Base-by-base conservation (phyloP, 306 rosid genomes). In the Casuarina cunninghamiana region DNA sequence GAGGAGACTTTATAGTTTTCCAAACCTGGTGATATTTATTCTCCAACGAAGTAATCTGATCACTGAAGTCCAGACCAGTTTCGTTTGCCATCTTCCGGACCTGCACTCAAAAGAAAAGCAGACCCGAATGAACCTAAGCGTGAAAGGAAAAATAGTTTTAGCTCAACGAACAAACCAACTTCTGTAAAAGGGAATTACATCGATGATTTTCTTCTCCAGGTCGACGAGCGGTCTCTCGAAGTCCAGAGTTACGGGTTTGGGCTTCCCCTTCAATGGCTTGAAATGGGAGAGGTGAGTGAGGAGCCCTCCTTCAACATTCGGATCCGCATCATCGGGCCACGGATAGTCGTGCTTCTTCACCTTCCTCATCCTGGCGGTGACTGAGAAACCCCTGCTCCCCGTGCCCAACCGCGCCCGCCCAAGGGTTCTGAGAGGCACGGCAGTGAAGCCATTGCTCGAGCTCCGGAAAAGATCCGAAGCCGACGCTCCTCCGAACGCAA, bases 401-500 rank as follows among this genome's bases (percentile, higher is more conserved):
- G 81, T 49, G 77, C 84, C 79, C 74, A 93, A 73, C 67, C 85
- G 76, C 13, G 80, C 76, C 80, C 86, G 91, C 48, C 90, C 97
- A 10, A 95, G 83, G 10, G 85, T 78, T 83, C 83, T 90, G 75
- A 96, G 77, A 73, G 99, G 92, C 26, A 93, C 79, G 4, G 96
- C 97, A 73, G 45, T 81, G 70, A 90, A 82, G 7, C 94, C 90
- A 46, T 82, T 88, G 43, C 93, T 84, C 5, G 93, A 90, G 81
- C 94, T 93, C 84, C 98, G 82, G n/a, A 93, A 81, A 84, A 87
- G 84, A 86, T 96, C 98, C 66, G 97, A 93, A 67, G 96, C 99
- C 43, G 93, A 74, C 67, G 84, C 75, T 72, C 90, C 93, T 5
- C 81, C 54, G 44, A 90, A 73, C 17, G 92, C 90, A 49, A 78